Conservation (phyloP, 148 eudicot genomes). For the Nyssa sinensis region DNA sequence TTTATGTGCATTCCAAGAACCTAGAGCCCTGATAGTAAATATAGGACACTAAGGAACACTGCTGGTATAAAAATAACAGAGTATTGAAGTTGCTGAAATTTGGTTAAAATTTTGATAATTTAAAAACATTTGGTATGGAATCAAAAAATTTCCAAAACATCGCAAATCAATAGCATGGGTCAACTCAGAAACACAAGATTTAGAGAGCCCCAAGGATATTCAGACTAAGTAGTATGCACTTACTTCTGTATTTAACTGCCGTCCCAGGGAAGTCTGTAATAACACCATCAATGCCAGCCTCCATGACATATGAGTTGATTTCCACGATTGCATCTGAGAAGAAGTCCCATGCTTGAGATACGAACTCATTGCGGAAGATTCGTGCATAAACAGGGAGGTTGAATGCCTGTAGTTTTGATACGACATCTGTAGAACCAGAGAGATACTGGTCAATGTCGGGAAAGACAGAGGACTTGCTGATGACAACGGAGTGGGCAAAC, state of each 20-base stretch:
- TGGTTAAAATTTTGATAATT: too few species aligned
- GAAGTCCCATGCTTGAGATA: slow-evolving; percentile 78
- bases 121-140: background rate
- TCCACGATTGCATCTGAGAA: slow-evolving; percentile 67
- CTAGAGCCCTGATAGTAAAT: too few species aligned
- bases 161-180: background rate
- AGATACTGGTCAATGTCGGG: slow-evolving; percentile 35
- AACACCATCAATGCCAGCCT: slow-evolving; percentile 62
- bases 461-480: slow-evolving; percentile 59
- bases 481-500: slow-evolving; percentile 64
- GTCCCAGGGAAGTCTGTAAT: slow-evolving; percentile 78
- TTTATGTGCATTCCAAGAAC: too few species aligned
- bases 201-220: background rate
- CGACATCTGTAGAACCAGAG: slow-evolving; percentile 46
- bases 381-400: slow-evolving; percentile 62
- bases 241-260: slow-evolving; percentile 72
- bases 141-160: background rate
- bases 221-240: slow-evolving; percentile 23
- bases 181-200: background rate
- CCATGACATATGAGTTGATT: slow-evolving; percentile 46
- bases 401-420: slow-evolving; percentile 51
- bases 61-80: too few species aligned
- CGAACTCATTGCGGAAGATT: slow-evolving; percentile 61
- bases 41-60: background rate
- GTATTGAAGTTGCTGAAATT: background rate